phyloP scores from a whole-genome alignment of 768 basidiomycete genomes.

The Gelatoporia subvermispora region DNA sequence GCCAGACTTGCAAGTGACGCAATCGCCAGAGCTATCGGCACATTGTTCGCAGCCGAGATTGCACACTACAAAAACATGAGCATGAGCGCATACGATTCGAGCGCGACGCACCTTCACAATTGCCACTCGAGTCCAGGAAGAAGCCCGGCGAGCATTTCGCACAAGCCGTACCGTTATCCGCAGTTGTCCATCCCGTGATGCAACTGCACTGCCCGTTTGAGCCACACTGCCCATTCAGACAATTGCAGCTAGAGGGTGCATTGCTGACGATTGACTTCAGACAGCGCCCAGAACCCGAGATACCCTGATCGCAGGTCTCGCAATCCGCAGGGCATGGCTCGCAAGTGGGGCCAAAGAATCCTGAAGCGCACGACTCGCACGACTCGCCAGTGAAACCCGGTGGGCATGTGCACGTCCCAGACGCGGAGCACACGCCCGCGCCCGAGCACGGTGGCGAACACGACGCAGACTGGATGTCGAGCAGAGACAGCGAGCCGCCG shows the following conservation, averaged over 20 bases:
- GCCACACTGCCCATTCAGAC: conserved; percentile 74
- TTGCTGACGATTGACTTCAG: conserved; percentile 45
- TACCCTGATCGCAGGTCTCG: conserved; percentile 70
- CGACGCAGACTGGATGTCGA: conserved; percentile 65
- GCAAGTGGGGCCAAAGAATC: conserved; percentile 75
- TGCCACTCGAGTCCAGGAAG: conserved; percentile 63
- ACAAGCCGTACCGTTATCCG: conserved; percentile 70
- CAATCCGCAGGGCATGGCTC: conserved; percentile 67
- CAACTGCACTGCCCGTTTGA: conserved; percentile 68
- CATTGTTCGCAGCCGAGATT: conserved; percentile 69
- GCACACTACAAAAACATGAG: conserved; percentile 46
- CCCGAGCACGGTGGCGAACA: conserved; percentile 77
- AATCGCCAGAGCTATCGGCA: conserved; percentile 61
- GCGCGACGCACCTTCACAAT: conserved; percentile 57
- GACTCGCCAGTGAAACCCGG: conserved; percentile 72
- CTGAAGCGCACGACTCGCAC: conserved; percentile 72
- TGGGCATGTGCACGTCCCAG: conserved; percentile 68
- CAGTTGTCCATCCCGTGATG: conserved; percentile 70
- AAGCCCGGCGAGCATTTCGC: conserved; percentile 72
- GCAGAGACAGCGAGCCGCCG: conserved; percentile 46
- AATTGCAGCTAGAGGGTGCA: conserved; percentile 68
- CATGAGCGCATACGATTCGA: neutral
- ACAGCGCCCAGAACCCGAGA: conserved; percentile 73
- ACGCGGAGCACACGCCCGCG: conserved; percentile 63
- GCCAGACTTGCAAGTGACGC: conserved; percentile 65